Evolutionary conservation across 805 yeast genomes (phyloP), one percentile per base, ranked within the genome.

Genomic region (Lipomyces oligophaga): DNA sequence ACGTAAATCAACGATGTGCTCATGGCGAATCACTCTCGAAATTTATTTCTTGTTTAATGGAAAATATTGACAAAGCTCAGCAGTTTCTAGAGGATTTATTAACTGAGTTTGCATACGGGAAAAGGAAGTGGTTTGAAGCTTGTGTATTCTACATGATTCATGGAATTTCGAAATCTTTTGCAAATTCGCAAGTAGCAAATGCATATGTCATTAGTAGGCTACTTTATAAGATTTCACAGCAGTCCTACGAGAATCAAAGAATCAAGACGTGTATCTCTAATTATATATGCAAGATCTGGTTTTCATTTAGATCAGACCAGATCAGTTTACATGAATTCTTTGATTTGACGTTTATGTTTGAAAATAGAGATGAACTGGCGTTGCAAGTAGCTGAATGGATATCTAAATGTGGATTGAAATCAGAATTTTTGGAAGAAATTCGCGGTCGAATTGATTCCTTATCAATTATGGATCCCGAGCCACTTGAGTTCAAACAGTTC

Each of bases 1-100:
- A 35, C 13, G 36, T 40, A 10, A 13, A 21, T 1, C 22, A 24
- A 10, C 37, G 44, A 38, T 34, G 52, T 55, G 53, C 64, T 5
- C 71, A 68, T 43, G 66, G 68, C 18, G 49, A 52, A 2, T 30
- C 28, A 1, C 55, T 61, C 1, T 39, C 60, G 1, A 32, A 34
- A 7, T 45, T 54, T 21, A 36, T 53, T 7, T 22, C 15, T 8
- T 52, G 56, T 3, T 48, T 55, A 1, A 32, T 54, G 2, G 24
- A 28, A 2, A 49, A 54, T 1, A 57, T 52, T 31, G 31, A 35
- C 5, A 7, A 43, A 3, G 42, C 47, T 4, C 16, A 20, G 18
- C 22, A 13, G 3, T 24, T 47, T 33, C 28, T 39, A 16, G 15
- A 24, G 25, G 31, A 27, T 10, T 3, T 35, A n/a, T 20, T 43